Evolutionary conservation across 345 rosid species (phyloP).

Genomic region (Moricandia moricandioides): DNA sequence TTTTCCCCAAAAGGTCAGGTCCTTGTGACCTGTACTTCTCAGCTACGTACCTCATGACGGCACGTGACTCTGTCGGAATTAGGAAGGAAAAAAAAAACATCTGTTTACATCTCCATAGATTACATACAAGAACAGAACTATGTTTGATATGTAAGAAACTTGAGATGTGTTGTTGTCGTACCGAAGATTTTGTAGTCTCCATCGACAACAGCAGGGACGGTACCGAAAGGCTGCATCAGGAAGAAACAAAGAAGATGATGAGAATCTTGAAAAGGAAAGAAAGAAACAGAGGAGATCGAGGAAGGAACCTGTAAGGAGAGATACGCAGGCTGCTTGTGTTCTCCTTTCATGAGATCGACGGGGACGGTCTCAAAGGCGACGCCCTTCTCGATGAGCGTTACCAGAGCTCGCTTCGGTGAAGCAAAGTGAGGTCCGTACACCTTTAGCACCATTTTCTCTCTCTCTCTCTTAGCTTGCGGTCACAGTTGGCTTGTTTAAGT

Average conservation of each 20-base stretch:
- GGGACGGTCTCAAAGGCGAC: slow-evolving; percentile 58
- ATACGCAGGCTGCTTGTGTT: slow-evolving; percentile 49
- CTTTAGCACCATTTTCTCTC: slow-evolving; percentile 47
- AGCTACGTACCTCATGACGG: slow-evolving; percentile 64
- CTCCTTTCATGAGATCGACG: slow-evolving; percentile 63
- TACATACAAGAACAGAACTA: background rate
- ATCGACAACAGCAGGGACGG: slow-evolving; percentile 60
- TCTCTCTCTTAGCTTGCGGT: background rate
- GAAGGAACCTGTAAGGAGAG: slow-evolving; percentile 57
- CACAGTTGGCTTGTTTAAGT: background rate
- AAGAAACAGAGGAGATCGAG: background rate
- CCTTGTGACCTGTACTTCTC: slow-evolving; percentile 57
- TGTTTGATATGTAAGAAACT: too few species aligned
- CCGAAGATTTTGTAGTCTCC: slow-evolving; percentile 67
- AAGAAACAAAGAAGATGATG: background rate
- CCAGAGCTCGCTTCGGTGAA: slow-evolving; percentile 54
- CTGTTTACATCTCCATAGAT: background rate
- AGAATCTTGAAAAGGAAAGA: background rate
- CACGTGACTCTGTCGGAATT: slow-evolving; percentile 57
- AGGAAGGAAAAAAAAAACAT: background rate
- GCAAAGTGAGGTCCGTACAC: slow-evolving; percentile 59
- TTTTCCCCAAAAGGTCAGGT: slow-evolving; percentile 39
- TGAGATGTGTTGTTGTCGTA: slow-evolving; percentile 8
- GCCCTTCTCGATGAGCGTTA: slow-evolving; percentile 50
- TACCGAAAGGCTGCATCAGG: slow-evolving; percentile 63